Evolutionary conservation across 1,139 yeast genomes (phyloP), one percentile per base, ranked within the genome.

Genomic region (Arxiozyma heterogenica): DNA sequence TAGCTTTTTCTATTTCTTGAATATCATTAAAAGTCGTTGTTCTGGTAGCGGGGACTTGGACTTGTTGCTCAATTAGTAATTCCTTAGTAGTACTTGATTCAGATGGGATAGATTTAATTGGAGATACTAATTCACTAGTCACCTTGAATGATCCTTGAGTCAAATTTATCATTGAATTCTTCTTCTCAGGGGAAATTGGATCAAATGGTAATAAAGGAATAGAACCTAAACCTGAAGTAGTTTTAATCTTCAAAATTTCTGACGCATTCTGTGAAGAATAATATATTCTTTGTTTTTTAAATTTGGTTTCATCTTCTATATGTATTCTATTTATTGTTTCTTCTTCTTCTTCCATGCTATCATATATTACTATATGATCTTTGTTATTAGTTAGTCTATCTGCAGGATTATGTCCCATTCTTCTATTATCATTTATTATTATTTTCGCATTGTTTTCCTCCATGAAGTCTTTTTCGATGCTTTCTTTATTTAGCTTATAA

Each of bases 31-130:
- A 25, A 34, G 68, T 64, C 1, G 67, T 52, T 1, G 60, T 55
- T 52, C 67, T 60, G 11, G 69, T 65, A 9, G 68, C 68, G 15
- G 70, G 68, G 8, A 66, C 65, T 53, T 66, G 67, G 12, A 66
- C 53, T 9, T 20, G 25, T 5, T 15, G 22, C n/a, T 38, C 44
- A 18, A n/a, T 17, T 39, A 18, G 23, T n/a, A 12, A 18, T 21
- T 41, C 39, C 18, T 43, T 30, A 27, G 30, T 34, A 41, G 17
- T 7, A 5, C 8, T 12, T 20, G 25, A 27, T 23, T 58, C 58
- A 5, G 55, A 22, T 18, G 23, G 12, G 18, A 56, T 58, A 5
- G 55, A 20, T 49, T 60, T 62, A 20, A 65, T 47, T 1, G 69
- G 70, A 0, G 71, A 67, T 17, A 64, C 60, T 23, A 66, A 50